phyloP scores from a whole-genome alignment of 768 basidiomycete species.

The Podaxis sp. region DNA sequence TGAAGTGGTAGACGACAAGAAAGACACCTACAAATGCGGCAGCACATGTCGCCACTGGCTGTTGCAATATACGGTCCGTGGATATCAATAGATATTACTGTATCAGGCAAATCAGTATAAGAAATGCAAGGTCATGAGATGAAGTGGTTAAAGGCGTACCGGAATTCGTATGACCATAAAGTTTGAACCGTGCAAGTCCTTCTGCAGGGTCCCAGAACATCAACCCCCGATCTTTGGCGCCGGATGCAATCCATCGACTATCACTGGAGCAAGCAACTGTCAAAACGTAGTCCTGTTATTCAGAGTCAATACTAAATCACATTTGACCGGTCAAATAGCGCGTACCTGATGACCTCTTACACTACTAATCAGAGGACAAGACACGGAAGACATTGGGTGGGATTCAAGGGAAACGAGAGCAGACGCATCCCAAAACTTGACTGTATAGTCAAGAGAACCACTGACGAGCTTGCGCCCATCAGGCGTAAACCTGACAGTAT shows the following conservation, averaged over 20 bases:
- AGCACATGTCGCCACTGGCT: slow-evolving; percentile 54
- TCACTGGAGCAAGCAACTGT: slow-evolving; percentile 83
- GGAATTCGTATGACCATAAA: slow-evolving; percentile 70
- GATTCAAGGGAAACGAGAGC: slow-evolving; percentile 38
- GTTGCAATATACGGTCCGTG: slow-evolving; percentile 49
- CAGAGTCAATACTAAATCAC: not conserved
- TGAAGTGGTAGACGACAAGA: not conserved
- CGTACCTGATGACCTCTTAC: slow-evolving; percentile 73
- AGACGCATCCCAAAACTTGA: slow-evolving; percentile 84
- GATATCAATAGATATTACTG: slow-evolving; percentile 51
- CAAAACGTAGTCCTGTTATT: slow-evolving; percentile 52
- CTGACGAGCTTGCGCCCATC: slow-evolving; percentile 90
- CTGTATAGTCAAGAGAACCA: slow-evolving; percentile 85
- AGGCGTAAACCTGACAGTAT: slow-evolving; percentile 89
- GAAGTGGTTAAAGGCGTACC: slow-evolving; percentile 31
- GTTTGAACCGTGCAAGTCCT: slow-evolving; percentile 83
- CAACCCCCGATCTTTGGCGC: slow-evolving; percentile 92
- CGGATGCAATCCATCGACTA: slow-evolving; percentile 92
- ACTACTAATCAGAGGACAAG: slow-evolving; percentile 12
- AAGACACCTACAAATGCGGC: slow-evolving; percentile 47
- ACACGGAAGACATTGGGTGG: not conserved
- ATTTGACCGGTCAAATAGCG: slow-evolving; percentile 43
- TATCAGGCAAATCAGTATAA: not conserved
- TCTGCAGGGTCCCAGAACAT: slow-evolving; percentile 88
- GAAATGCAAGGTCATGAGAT: not conserved